phyloP scores from a whole-genome alignment of 164 flowering plant genomes.

The Chimonanthus salicifolius region DNA sequence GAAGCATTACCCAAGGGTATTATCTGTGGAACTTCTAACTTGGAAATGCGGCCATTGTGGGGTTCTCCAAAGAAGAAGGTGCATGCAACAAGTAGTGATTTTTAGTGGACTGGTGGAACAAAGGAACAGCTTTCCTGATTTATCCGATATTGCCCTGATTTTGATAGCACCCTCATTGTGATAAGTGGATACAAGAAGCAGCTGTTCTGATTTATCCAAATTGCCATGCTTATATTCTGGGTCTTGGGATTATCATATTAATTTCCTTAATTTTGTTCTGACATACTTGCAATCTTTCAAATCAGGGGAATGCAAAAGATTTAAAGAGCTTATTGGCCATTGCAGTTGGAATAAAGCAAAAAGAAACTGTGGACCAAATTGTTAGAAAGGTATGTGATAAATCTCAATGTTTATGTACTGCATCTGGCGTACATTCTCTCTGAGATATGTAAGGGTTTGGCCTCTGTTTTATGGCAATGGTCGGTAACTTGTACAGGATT shows the following conservation, averaged over 20 bases:
- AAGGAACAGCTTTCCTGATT: not conserved
- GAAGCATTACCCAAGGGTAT: constrained; percentile 82
- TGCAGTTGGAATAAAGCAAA: constrained; percentile 84
- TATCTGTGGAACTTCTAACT: constrained; percentile 52
- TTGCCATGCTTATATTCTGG: not conserved
- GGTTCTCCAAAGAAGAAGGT: constrained; percentile 39
- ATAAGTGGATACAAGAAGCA: not conserved
- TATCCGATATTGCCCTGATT: not conserved
- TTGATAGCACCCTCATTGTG: too few relatives aligned
- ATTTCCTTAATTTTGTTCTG: not conserved
- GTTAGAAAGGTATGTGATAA: constrained; percentile 54
- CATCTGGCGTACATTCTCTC: too few relatives aligned
- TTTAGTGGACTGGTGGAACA: not conserved
- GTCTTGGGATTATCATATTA: not conserved
- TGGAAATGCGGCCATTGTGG: constrained; percentile 83
- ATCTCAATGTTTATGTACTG: not conserved
- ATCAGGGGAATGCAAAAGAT: constrained; percentile 31
- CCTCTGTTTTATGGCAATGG: too few relatives aligned
- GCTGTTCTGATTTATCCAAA: not conserved
- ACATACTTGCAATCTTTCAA: constrained; percentile 3
- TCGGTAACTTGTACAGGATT: too few relatives aligned
- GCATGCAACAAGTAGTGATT: constrained; percentile 2
- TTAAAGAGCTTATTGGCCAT: constrained; percentile 61
- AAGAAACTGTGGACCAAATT: constrained; percentile 49
- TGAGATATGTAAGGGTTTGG: too few relatives aligned